Base-by-base conservation (phyloP, 805 yeast genomes). In the Zygosaccharomyces gambellarensis region DNA sequence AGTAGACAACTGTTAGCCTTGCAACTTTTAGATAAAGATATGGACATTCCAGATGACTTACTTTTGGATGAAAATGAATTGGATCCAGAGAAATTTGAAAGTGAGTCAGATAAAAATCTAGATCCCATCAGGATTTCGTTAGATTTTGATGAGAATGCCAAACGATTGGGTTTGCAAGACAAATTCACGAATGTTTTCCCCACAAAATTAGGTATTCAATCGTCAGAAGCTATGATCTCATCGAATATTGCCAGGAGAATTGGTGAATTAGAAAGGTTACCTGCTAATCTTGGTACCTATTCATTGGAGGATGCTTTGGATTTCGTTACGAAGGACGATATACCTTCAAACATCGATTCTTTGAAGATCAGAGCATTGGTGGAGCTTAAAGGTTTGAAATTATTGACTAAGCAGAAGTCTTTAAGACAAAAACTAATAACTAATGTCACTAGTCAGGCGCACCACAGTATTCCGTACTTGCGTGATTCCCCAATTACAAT, bases 351-450 rank as follows among this genome's bases (percentile, higher is more conserved):
- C 25, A 68, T 74, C 29, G 90, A 85, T 59, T 76, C 73, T 12
- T 65, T 83, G 48, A 86, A 86, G 64, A 64, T 84, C n/a, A 77
- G 74, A 47, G 81, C 89, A 4, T 67, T 87, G 30, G 73, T 86
- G 36, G 95, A 87, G 67, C 70, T 87, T 58, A 87, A 85, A 63
- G 72, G 86, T 1, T 70, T 87, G 50, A 79, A 82, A 56, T 64
- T 85, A 3, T 71, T 87, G 47, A 74, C 85, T 1, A 80, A 82
- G 56, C 95, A 87, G 63, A 87, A 86, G 61, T 80, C 79, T 49
- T 56, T 85, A 45, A 82, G 88, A 63, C 83, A 82, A 60, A 75
- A 73, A 53, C 63, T 87, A 21, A 65, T 85, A n/a, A 68, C 73
- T 27, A 72, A 73, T 39, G 73, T 76, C 36, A 78, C 83, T 9